phyloP scores from a whole-genome alignment of 2,329 filamentous ascomycete species.

The Fragosphaeria purpurea region DNA sequence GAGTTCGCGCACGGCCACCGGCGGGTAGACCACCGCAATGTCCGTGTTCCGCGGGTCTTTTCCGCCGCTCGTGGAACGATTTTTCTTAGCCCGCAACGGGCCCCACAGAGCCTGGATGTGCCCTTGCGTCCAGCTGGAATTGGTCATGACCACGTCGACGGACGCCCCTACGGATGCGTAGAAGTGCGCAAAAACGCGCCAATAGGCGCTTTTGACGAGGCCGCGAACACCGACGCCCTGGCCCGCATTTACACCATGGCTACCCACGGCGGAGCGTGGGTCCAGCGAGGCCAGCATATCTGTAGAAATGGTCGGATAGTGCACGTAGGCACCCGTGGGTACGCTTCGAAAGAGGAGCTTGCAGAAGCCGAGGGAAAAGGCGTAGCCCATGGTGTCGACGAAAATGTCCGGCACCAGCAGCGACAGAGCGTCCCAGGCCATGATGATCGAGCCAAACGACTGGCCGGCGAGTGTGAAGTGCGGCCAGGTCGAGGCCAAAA shows the following conservation, averaged over 20 bases:
- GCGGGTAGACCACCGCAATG: constrained; percentile 77
- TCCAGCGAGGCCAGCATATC: constrained; percentile 88
- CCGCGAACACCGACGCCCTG: constrained; percentile 65
- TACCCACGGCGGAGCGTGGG: constrained; percentile 45
- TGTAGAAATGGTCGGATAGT: constrained; percentile 96
- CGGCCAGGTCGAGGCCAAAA: constrained; percentile 80
- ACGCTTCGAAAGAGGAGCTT: constrained; percentile 72
- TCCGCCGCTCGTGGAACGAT: constrained; percentile 19
- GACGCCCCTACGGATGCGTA: constrained; percentile 77
- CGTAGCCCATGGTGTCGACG: constrained; percentile 96
- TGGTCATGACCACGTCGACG: constrained; percentile 93
- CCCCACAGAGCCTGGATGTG: constrained; percentile 80
- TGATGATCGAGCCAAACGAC: constrained; percentile 73
- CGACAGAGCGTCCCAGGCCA: constrained; percentile 89
- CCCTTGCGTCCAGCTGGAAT: constrained; percentile 84
- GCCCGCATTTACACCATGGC: constrained; percentile 72
- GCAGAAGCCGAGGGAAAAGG: constrained; percentile 74
- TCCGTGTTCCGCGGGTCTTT: constrained; percentile 13
- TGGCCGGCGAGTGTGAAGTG: constrained; percentile 91
- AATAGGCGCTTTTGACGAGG: constrained; percentile 67
- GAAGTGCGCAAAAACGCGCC: constrained; percentile 70
- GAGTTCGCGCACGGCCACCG: constrained; percentile 80
- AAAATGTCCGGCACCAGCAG: constrained; percentile 88
- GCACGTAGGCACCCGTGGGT: constrained; percentile 86
- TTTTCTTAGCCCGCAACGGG: constrained; percentile 31